These are phyloP conservation scores for Candida anutae DNA, from an alignment of 1,139 yeast genomes.

Conservation along the genomic window DNA sequence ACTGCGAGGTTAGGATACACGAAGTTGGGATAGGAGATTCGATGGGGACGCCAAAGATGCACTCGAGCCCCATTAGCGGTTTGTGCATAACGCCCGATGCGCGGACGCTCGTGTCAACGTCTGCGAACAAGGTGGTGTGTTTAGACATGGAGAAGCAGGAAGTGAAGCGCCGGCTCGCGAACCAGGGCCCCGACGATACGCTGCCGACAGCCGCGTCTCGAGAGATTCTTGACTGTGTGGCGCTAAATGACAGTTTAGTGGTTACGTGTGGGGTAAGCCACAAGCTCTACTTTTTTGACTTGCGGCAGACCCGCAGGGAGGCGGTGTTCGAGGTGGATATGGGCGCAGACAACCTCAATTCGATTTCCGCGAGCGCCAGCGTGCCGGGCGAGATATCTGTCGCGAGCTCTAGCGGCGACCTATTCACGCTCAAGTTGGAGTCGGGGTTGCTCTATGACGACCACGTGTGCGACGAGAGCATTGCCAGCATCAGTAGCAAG, in stretches of 20 bases:
- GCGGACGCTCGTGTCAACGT: slow-evolving; percentile 8
- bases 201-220: too few relatives aligned
- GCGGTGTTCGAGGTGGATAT: slow-evolving; percentile 13
- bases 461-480: too few relatives aligned
- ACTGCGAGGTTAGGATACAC: slow-evolving; percentile 12
- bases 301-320: slow-evolving; percentile 5
- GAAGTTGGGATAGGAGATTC: slow-evolving; percentile 6
- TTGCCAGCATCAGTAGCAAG: too few relatives aligned
- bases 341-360: slow-evolving; percentile 24
- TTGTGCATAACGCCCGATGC: slow-evolving; percentile 9
- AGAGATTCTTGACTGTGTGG: slow-evolving; percentile 7
- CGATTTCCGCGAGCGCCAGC: slow-evolving; percentile 11
- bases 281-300: slow-evolving; percentile 14
- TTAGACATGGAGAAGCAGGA: slow-evolving; percentile 11
- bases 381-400: slow-evolving; percentile 8
- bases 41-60: slow-evolving; percentile 9
- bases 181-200: background rate
- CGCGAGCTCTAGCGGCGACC: slow-evolving; percentile 23
- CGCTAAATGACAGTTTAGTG: slow-evolving; percentile 10
- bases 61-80: slow-evolving; percentile 13
- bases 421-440: slow-evolving; percentile 21
- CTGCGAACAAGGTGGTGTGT: slow-evolving; percentile 6
- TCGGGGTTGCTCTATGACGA: too few relatives aligned
- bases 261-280: slow-evolving; percentile 21
- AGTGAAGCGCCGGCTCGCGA: slow-evolving; percentile 3